phyloP scores from a whole-genome alignment of 2,329 filamentous ascomycete species.

The Plenodomus biglobosus region DNA sequence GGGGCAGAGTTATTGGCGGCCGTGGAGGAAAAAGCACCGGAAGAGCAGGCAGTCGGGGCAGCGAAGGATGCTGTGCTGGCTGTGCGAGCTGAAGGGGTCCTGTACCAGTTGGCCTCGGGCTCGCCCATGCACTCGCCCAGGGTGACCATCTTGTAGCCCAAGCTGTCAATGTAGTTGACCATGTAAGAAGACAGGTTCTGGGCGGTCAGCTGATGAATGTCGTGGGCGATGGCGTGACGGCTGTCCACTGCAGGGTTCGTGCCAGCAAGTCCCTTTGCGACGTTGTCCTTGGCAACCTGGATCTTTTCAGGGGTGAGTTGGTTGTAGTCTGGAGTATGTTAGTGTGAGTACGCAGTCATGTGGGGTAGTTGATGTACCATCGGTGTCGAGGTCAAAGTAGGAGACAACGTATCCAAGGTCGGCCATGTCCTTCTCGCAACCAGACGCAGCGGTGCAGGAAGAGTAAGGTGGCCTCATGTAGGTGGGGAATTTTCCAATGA shows the following conservation, averaged over 20 bases:
- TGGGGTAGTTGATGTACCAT: slow-evolving; percentile 22
- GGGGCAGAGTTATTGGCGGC: slow-evolving; percentile 8
- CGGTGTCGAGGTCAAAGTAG: slow-evolving; percentile 62
- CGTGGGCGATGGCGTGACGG: slow-evolving; percentile 58
- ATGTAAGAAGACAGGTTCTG: slow-evolving; percentile 47
- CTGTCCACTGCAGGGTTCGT: slow-evolving; percentile 25
- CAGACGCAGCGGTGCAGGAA: slow-evolving; percentile 46
- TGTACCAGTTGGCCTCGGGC: slow-evolving; percentile 51
- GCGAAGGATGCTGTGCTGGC: slow-evolving; percentile 13
- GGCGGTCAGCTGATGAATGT: slow-evolving; percentile 51
- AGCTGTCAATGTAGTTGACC: slow-evolving; percentile 40
- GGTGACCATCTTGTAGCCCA: slow-evolving; percentile 48
- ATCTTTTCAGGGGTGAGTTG: slow-evolving; percentile 34
- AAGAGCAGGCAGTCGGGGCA: slow-evolving; percentile 11
- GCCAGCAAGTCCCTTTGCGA: slow-evolving; percentile 47
- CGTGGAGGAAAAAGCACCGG: slow-evolving; percentile 14
- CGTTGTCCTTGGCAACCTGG: slow-evolving; percentile 38
- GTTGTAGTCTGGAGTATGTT: slow-evolving; percentile 31
- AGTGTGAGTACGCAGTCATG: slow-evolving; percentile 33
- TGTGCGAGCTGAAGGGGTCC: slow-evolving; percentile 23
- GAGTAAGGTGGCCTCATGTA: slow-evolving; percentile 56
- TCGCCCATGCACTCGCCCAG: slow-evolving; percentile 52
- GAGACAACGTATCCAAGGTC: slow-evolving; percentile 60
- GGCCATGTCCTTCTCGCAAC: slow-evolving; percentile 41
- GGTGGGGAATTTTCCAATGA: slow-evolving; percentile 57